A percentile compares a stretch with the other conserved stretches of the same genome.
Evolutionary conservation across 805 yeast genomes (phyloP).

Genomic region (Candida koratica): DNA sequence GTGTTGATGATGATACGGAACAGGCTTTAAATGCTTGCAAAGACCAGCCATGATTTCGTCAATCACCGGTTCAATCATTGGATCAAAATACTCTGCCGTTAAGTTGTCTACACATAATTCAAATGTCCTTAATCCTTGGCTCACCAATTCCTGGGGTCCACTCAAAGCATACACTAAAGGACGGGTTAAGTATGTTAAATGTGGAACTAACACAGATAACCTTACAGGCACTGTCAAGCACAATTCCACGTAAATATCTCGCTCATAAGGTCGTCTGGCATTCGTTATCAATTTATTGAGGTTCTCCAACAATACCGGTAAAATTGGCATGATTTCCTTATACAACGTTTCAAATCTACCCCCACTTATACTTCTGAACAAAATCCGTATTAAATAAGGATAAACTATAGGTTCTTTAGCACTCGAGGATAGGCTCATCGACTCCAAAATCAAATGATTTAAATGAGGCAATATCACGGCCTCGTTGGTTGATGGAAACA

Average conservation of each 20-base stretch:
- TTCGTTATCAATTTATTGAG: constrained; percentile 77
- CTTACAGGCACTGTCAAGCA: constrained; percentile 96
- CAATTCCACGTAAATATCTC: constrained; percentile 90
- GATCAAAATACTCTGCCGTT: constrained; percentile 95
- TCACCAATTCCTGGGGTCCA: constrained; percentile 85
- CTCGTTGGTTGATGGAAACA: constrained; percentile 86
- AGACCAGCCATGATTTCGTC: constrained; percentile 91
- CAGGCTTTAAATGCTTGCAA: constrained; percentile 86
- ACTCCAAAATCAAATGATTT: constrained; percentile 74
- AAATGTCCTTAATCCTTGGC: constrained; percentile 91
- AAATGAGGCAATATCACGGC: constrained; percentile 83
- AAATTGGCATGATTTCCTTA: constrained; percentile 85
- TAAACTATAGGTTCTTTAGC: constrained; percentile 90
- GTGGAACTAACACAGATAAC: constrained; percentile 89
- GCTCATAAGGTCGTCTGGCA: constrained; percentile 82
- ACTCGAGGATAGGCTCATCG: constrained; percentile 72
- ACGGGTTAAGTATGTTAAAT: constrained; percentile 78
- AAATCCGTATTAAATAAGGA: constrained; percentile 79
- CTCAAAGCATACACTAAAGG: constrained; percentile 89
- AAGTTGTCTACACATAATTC: constrained; percentile 94
- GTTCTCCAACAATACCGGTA: constrained; percentile 82
- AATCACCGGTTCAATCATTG: constrained; percentile 92
- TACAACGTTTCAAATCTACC: constrained; percentile 92
- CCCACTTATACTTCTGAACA: constrained; percentile 94
- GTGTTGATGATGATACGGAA: constrained; percentile 92